A percentile compares a stretch with the other conserved stretches of the same genome.
Evolutionary conservation across 202 grass and related monocot genomes (phyloP).

Genomic region (Digitaria exilis): DNA sequence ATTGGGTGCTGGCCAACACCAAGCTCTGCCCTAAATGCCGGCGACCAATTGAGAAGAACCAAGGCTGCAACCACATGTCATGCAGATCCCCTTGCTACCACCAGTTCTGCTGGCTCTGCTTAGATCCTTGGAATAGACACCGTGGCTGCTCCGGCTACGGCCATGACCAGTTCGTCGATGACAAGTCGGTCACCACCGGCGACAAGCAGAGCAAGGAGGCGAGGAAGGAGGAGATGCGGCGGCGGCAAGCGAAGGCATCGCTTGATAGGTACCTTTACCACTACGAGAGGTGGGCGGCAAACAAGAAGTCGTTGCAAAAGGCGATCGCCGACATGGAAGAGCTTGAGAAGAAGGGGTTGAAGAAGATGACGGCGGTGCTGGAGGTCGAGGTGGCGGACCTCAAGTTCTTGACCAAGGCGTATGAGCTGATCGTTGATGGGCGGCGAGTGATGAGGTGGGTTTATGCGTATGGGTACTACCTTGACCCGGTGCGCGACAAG

Average conservation of each 20-base stretch:
- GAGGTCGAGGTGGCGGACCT: not conserved
- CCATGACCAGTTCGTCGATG: not conserved
- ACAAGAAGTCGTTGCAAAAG: not conserved
- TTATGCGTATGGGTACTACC: conserved; percentile 14
- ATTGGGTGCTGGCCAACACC: conserved; percentile 29
- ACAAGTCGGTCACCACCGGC: not conserved
- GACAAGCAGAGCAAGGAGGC: not conserved
- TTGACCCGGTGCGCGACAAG: not conserved
- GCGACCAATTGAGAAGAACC: conserved; percentile 45
- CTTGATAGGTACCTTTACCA: conserved; percentile 20
- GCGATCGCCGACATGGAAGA: not conserved
- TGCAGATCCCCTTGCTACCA: conserved; percentile 35
- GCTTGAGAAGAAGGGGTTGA: not conserved
- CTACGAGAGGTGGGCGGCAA: conserved; percentile 25
- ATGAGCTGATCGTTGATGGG: not conserved
- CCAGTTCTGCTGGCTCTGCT: conserved; percentile 40
- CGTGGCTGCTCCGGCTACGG: not conserved
- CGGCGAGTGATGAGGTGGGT: conserved; percentile 13
- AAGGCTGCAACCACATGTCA: conserved; percentile 42
- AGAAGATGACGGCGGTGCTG: not conserved
- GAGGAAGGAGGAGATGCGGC: not conserved
- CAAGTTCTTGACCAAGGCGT: not conserved
- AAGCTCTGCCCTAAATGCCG: conserved; percentile 40
- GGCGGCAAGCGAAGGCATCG: not conserved
- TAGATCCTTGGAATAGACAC: not conserved